phyloP scores from a whole-genome alignment of 371 early-diverging fungal species.

The Parasitella parasitica region DNA sequence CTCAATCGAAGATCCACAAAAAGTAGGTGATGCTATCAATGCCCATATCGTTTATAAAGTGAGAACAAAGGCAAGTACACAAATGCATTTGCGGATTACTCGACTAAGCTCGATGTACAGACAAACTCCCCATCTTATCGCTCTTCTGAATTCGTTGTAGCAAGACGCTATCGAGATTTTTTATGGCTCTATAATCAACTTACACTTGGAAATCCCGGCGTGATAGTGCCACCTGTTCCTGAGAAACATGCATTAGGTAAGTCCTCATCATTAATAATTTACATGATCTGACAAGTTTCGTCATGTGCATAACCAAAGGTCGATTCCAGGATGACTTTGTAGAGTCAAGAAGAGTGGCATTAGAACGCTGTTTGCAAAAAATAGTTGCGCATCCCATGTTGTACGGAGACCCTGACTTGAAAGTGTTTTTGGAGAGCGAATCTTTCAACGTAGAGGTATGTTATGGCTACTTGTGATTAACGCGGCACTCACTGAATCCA shows the following conservation, averaged over 20 bases:
- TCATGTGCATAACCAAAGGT: conserved; percentile 41
- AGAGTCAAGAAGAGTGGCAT: conserved; percentile 77
- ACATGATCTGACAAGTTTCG: not conserved
- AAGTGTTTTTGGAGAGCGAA: conserved; percentile 88
- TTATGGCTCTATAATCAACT: conserved; percentile 92
- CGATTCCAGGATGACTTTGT: conserved; percentile 96
- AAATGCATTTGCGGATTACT: not conserved
- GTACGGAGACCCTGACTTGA: conserved; percentile 80
- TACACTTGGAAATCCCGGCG: conserved; percentile 77
- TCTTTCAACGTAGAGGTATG: conserved; percentile 75
- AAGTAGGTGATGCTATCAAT: conserved; percentile 85
- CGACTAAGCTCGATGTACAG: conserved; percentile 26
- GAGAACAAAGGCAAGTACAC: conserved; percentile 63
- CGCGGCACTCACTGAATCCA: not conserved
- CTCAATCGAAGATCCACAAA: conserved; percentile 85
- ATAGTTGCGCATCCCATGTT: conserved; percentile 84
- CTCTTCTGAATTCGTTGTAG: conserved; percentile 75
- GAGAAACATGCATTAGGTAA: conserved; percentile 88
- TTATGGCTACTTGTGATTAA: no score
- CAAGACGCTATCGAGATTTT: conserved; percentile 91
- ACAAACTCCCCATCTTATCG: conserved; percentile 79
- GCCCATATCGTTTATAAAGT: conserved; percentile 90
- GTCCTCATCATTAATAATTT: not conserved
- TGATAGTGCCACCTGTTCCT: conserved; percentile 92
- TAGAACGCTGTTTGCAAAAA: conserved; percentile 83